Percentiles rank a stretch among this genome's conserved stretches.
These are phyloP conservation scores for Saitozyma podzolica DNA, from an alignment of 768 basidiomycete species.

Conservation along the genomic window DNA sequence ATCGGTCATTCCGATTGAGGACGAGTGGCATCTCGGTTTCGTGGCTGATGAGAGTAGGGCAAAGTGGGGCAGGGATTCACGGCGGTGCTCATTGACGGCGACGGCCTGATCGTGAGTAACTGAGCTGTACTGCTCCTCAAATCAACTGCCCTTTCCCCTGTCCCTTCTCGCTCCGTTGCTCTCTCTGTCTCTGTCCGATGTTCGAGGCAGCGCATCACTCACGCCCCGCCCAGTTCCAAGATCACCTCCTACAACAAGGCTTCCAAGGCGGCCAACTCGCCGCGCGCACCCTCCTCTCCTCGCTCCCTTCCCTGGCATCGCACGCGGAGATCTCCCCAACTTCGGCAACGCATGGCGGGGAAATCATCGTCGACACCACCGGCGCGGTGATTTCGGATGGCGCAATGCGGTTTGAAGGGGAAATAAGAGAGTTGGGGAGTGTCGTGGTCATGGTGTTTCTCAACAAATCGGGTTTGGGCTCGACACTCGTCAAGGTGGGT, in stretches of 20 bases:
- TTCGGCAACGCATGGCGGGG: not conserved
- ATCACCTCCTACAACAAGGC: constrained; percentile 24
- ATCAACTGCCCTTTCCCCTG: no score
- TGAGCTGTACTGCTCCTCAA: no score
- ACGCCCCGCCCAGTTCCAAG: constrained; percentile 30
- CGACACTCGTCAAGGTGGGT: constrained; percentile 36
- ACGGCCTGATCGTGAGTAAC: constrained; percentile 37
- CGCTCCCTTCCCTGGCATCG: constrained; percentile 21
- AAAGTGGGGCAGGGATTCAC: constrained; percentile 14
- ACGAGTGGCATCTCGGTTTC: not conserved
- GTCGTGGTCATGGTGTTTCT: constrained; percentile 42
- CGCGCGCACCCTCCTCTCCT: constrained; percentile 35
- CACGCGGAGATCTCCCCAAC: constrained; percentile 10
- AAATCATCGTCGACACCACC: constrained; percentile 19
- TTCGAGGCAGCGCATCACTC: no score
- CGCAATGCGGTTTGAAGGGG: no score
- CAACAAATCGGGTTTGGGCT: constrained; percentile 38
- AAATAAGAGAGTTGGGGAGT: constrained; percentile 9
- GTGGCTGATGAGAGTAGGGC: not conserved
- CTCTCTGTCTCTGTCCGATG: no score
- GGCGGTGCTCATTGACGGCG: constrained; percentile 40
- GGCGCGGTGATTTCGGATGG: not conserved
- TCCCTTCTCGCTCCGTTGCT: no score
- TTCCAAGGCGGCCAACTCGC: constrained; percentile 41
- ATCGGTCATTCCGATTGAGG: not conserved